Percentiles rank a stretch among this genome's conserved stretches.
Conservation (phyloP, 2,329 filamentous ascomycete genomes). For the Fusarium sp. region DNA sequence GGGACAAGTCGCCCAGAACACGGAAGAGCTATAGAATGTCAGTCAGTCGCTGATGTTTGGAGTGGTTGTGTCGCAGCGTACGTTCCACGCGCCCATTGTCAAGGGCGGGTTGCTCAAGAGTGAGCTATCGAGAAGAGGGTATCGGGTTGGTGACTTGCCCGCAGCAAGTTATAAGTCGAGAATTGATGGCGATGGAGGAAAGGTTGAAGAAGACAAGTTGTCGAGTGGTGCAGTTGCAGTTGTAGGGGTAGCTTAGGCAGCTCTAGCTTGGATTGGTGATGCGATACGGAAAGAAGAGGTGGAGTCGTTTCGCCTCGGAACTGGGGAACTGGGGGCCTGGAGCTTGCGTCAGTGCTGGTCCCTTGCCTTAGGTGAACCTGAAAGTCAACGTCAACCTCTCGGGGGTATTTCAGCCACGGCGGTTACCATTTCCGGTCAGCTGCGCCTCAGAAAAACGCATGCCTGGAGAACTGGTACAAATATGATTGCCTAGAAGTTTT, state of each 20-base stretch:
- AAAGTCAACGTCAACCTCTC: background rate
- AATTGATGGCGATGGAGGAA: background rate
- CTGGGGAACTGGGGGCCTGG: constrained; percentile 18
- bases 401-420: constrained; percentile 33
- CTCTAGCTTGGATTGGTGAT: constrained; percentile 31
- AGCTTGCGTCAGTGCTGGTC: constrained; percentile 44
- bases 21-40: constrained; percentile 68
- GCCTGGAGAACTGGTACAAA: background rate
- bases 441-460: background rate
- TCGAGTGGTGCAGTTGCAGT: constrained; percentile 1
- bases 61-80: constrained; percentile 28
- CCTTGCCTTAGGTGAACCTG: background rate
- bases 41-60: constrained; percentile 6
- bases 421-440: constrained; percentile 9
- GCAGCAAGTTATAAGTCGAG: background rate
- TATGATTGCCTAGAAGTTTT: background rate
- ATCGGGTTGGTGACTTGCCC: constrained; percentile 28
- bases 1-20: constrained; percentile 84
- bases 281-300: constrained; percentile 35
- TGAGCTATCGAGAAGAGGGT: constrained; percentile 19
- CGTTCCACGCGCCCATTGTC: constrained; percentile 57
- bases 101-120: constrained; percentile 32
- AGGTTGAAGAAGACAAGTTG: constrained; percentile 31
- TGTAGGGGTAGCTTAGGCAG: constrained; percentile 21
- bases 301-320: constrained; percentile 22